Percentiles rank a stretch among this genome's conserved stretches.
phyloP scores from a whole-genome alignment of 345 rosid species.

The Camelina hispida region DNA sequence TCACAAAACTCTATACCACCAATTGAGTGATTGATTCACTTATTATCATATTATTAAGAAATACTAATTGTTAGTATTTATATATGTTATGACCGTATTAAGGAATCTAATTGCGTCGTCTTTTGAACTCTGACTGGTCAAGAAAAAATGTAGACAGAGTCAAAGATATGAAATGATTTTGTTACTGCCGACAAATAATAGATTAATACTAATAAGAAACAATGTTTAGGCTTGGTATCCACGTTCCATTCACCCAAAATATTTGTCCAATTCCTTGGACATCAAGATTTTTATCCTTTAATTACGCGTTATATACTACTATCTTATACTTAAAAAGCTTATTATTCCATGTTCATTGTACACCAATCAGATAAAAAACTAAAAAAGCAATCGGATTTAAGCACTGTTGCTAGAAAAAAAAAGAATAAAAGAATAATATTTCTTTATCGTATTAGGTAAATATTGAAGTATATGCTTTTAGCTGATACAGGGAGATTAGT shows the following conservation, averaged over 20 bases:
- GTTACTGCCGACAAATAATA: background rate
- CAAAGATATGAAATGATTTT: conserved; percentile 39
- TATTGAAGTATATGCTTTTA: background rate
- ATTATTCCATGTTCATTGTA: background rate
- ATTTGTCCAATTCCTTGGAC: conserved; percentile 38
- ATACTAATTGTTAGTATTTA: background rate
- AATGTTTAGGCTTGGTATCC: conserved; percentile 26
- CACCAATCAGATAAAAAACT: background rate
- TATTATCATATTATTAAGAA: conserved; percentile 6
- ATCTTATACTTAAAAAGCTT: background rate
- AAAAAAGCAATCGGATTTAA: background rate
- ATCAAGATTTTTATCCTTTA: conserved; percentile 35
- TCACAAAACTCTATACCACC: background rate
- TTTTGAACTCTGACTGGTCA: conserved; percentile 33
- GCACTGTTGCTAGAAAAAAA: background rate
- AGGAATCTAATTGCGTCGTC: conserved; percentile 38
- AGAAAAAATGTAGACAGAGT: conserved; percentile 28
- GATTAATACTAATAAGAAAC: background rate
- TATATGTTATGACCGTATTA: conserved; percentile 12
- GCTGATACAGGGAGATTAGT: too few relatives aligned
- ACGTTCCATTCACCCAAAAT: conserved; percentile 32
- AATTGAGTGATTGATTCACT: conserved; percentile 15
- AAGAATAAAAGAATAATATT: background rate
- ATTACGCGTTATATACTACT: background rate
- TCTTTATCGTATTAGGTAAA: background rate